phyloP scores from a whole-genome alignment of 441 rosid species.

The Daphne laureola region DNA sequence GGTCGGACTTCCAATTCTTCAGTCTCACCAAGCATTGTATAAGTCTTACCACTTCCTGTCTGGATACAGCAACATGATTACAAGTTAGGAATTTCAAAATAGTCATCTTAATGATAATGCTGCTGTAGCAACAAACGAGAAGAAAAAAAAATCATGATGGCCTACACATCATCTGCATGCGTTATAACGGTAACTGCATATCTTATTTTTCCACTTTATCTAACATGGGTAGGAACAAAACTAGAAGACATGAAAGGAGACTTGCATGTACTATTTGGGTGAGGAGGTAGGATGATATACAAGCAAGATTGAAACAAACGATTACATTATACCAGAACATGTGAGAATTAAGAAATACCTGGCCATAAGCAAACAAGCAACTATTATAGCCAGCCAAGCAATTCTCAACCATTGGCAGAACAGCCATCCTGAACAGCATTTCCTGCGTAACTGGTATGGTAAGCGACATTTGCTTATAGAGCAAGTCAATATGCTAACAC shows the following conservation, averaged over 20 bases:
- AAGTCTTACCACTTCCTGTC: conserved; percentile 98
- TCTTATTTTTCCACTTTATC: too few species aligned
- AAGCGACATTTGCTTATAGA: conserved; percentile 1
- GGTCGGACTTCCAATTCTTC: conserved; percentile 80
- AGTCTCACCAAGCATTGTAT: conserved; percentile 92
- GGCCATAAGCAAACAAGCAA: conserved; percentile 98
- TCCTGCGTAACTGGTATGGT: conserved; percentile 43
- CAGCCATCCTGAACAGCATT: conserved; percentile 79
- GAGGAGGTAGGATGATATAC: too few species aligned
- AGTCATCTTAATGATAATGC: too few species aligned
- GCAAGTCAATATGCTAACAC: neutral
- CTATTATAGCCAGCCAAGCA: conserved; percentile 98
- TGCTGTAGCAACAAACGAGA: too few species aligned
- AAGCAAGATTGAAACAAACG: neutral
- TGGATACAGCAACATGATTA: conserved; percentile 22
- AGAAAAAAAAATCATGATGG: too few species aligned
- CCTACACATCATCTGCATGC: too few species aligned
- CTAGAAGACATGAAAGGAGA: too few species aligned
- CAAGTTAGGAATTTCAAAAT: too few species aligned
- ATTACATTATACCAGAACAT: neutral
- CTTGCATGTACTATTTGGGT: too few species aligned
- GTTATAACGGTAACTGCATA: too few species aligned
- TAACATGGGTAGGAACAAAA: too few species aligned
- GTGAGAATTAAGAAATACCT: conserved; percentile 37
- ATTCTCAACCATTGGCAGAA: conserved; percentile 95